These are phyloP conservation scores for Arachis stenosperma DNA, from an alignment of 306 rosid species.

Conservation along the genomic window DNA sequence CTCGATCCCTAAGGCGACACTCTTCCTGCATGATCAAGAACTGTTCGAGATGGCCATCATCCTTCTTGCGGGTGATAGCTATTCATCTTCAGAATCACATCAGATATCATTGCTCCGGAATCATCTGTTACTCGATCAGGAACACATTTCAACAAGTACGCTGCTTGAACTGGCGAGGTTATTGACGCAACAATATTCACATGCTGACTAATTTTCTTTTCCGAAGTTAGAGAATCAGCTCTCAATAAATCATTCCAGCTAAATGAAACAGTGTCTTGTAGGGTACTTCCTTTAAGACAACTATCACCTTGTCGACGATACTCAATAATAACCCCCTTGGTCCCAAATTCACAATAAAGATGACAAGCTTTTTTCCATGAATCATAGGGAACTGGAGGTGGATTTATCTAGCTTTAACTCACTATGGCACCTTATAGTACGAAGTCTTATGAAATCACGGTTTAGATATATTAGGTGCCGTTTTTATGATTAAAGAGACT, in stretches of 20 bases:
- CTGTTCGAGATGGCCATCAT: conserved; percentile 90
- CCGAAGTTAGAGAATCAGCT: conserved; percentile 66
- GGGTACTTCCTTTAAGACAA: conserved; percentile 66
- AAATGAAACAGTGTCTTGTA: conserved; percentile 50
- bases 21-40: conserved; percentile 93
- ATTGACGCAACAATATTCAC: conserved; percentile 64
- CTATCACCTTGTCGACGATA: conserved; percentile 52
- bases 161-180: conserved; percentile 90
- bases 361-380: conserved; percentile 87
- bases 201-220: conserved; percentile 57
- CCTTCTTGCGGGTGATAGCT: conserved; percentile 95
- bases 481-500: too few relatives aligned
- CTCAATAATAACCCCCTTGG: conserved; percentile 73
- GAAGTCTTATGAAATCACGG: conserved; percentile 57
- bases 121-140: conserved; percentile 89
- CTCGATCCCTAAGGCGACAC: conserved; percentile 40
- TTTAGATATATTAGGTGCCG: neutral
- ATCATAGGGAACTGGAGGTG: conserved; percentile 49
- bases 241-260: conserved; percentile 84
- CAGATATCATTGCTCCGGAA: conserved; percentile 88
- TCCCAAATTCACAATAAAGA: conserved; percentile 88
- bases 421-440: conserved; percentile 69
- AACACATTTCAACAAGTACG: conserved; percentile 89
- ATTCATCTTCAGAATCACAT: conserved; percentile 80
- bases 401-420: conserved; percentile 74